Evolutionary conservation across 2,329 filamentous ascomycete genomes (phyloP), one percentile per base, ranked within the genome.

Genomic region (Xylaria sp.): DNA sequence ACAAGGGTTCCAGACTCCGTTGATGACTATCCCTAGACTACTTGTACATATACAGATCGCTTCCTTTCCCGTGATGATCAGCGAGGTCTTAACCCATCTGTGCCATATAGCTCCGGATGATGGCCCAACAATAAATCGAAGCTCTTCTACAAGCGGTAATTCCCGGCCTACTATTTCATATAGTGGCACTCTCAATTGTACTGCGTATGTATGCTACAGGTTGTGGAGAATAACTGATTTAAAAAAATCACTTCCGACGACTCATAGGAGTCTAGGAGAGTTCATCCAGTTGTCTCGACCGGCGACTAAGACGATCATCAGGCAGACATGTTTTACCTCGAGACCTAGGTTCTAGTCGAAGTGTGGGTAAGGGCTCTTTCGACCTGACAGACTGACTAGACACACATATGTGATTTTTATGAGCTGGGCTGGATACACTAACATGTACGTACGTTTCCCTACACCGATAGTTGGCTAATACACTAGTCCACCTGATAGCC

Each of bases 401-500:
- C 22, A 27, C 13, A 5, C 17, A n/a, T 17, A 51, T 51, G n/a
- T 51, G 4, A 11, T 33, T 20, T 3, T 11, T 17, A 10, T 11
- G 49, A 29, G 27, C 29, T 51, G 27, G 36, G 47, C 20, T 31
- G 15, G 15, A 56, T 6, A n/a, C 4, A 29, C 13, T 44, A 13
- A 9, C n/a, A n/a, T n/a, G n/a, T 3, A 33, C 42, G 10, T 57
- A 22, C 20, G 25, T 50, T 57, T 4, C n/a, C 39, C 44, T 38
- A 49, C 31, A 38, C 27, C 17, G 56, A 44, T 10, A 59, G 33
- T 39, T 29, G 56, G 9, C 45, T 50, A 50, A 31, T 59, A 44
- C 38, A 29, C 15, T 20, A 61, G 33, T 6, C 45, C 57, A 51
- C 57, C 17, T 49, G 33, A 60, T 50, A 50, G n/a, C 56, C 56